phyloP scores from a whole-genome alignment of 495 filamentous ascomycete genomes.

The Sordaria brevicollis region DNA sequence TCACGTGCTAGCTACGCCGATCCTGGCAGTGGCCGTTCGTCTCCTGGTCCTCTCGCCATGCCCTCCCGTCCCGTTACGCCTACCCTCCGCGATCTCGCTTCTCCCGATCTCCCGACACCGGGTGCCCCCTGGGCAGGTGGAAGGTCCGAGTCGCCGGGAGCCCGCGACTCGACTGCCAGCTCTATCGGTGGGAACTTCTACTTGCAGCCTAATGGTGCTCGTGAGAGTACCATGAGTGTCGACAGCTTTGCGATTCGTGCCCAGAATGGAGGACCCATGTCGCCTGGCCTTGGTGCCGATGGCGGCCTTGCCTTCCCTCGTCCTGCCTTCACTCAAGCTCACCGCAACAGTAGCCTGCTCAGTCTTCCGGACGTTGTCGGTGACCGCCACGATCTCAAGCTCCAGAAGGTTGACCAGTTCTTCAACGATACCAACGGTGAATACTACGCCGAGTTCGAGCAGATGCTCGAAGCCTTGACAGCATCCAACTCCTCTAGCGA shows the following conservation, averaged over 20 bases:
- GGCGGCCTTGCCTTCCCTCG: slow-evolving; percentile 17
- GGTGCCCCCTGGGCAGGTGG: slow-evolving; percentile 11
- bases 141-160: slow-evolving; percentile 10
- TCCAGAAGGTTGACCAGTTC: slow-evolving; percentile 56
- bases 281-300: slow-evolving; percentile 18
- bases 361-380: slow-evolving; percentile 48
- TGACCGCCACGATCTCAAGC: slow-evolving; percentile 50
- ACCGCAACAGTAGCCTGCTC: slow-evolving; percentile 29
- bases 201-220: slow-evolving; percentile 12
- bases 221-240: slow-evolving; percentile 24
- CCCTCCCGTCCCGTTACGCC: slow-evolving; percentile 6
- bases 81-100: slow-evolving; percentile 3
- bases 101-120: slow-evolving; percentile 15
- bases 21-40: slow-evolving; percentile 7
- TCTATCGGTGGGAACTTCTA: slow-evolving; percentile 9
- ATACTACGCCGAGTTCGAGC: slow-evolving; percentile 47
- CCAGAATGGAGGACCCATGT: slow-evolving; percentile 28
- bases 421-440: slow-evolving; percentile 55
- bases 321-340: slow-evolving; percentile 12
- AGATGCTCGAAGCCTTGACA: slow-evolving; percentile 42
- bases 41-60: neutral
- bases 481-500: slow-evolving; percentile 42
- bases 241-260: slow-evolving; percentile 29
- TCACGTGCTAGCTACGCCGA: slow-evolving; percentile 14
- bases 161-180: slow-evolving; percentile 15